Percentiles rank a stretch among this genome's conserved stretches.
phyloP scores from a whole-genome alignment of 2,329 filamentous ascomycete genomes.

The Tolypocladium amazonense region DNA sequence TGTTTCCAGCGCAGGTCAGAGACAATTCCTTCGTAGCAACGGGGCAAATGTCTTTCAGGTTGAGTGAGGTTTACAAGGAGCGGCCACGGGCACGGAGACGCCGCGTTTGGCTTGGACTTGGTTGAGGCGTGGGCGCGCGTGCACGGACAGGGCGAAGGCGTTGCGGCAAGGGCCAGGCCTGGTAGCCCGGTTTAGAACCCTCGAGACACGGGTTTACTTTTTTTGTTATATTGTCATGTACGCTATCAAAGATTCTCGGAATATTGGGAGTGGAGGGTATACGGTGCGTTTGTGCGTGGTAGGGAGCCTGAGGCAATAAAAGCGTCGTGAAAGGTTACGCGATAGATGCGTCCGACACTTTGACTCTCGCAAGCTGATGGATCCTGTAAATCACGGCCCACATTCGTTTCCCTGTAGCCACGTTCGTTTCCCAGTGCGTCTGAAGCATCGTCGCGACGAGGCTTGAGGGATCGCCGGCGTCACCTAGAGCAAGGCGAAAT shows the following conservation, averaged over 20 bases:
- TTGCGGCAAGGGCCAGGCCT: not conserved
- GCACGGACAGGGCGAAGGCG: not conserved
- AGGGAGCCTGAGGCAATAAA: not conserved
- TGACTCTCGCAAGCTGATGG: not conserved
- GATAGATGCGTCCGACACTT: not conserved
- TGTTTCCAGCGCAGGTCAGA: not conserved
- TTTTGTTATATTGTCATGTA: not conserved
- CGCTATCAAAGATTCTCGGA: not conserved
- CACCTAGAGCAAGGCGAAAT: not conserved
- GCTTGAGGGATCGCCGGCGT: not conserved
- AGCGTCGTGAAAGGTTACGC: not conserved
- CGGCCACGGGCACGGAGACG: not conserved
- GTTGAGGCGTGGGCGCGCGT: not conserved
- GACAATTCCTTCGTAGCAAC: not conserved
- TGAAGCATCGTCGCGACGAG: not conserved
- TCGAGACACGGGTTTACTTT: not conserved
- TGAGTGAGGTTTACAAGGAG: not conserved
- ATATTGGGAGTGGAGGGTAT: not conserved
- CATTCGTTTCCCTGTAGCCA: not conserved
- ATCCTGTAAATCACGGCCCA: not conserved
- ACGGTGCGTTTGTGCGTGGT: not conserved
- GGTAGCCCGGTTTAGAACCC: not conserved
- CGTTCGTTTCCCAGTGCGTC: not conserved
- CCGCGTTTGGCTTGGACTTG: not conserved
- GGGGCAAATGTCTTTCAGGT: not conserved